Conservation (phyloP, 441 rosid genomes). For the Pelargonium hybrid region DNA sequence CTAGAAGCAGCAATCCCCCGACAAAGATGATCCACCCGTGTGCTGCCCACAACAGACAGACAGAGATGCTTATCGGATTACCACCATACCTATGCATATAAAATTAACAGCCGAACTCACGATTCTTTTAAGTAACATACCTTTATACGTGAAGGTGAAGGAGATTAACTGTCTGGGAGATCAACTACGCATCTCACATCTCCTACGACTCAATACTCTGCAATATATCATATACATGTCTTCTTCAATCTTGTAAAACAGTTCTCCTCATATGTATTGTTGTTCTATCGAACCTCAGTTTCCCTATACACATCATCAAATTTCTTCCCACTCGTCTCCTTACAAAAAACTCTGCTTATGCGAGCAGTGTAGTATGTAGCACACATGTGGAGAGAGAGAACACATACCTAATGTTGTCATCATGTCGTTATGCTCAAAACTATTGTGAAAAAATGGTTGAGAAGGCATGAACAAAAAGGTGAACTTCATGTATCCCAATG, state of each 20-base stretch:
- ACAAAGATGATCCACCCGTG: neutral
- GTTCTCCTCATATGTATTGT: neutral
- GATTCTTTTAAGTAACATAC: neutral
- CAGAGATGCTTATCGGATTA: neutral
- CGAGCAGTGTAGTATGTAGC: neutral
- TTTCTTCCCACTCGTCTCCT: too few relatives aligned
- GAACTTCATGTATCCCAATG: neutral
- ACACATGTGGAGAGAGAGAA: neutral
- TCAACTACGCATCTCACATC: neutral
- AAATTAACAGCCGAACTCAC: neutral
- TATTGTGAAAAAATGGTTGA: neutral
- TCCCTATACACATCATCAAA: neutral
- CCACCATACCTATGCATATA: neutral
- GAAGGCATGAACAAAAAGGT: neutral
- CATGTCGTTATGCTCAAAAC: neutral
- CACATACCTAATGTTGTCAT: neutral
- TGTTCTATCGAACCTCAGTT: neutral
- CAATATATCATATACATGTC: conserved; percentile 5
- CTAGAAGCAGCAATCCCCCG: neutral
- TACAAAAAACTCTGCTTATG: neutral
- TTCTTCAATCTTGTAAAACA: neutral
- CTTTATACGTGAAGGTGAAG: neutral
- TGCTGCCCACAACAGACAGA: neutral
- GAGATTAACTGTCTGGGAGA: neutral
- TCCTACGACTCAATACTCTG: neutral